Conservation (phyloP, 129 eudicot species). For the Scalesia atractyloides region DNA sequence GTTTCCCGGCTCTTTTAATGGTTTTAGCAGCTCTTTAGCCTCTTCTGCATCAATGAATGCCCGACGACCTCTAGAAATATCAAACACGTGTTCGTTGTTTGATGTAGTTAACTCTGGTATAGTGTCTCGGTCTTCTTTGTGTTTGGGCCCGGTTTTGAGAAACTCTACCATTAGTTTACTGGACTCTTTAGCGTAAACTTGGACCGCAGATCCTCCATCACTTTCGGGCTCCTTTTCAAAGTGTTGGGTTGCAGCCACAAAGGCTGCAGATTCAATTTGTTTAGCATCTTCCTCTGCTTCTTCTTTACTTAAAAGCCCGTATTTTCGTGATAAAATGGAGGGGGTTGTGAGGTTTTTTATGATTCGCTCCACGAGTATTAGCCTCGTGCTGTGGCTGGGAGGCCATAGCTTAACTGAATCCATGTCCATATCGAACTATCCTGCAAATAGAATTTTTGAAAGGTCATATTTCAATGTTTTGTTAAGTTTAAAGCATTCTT, state of each 20-base stretch:
- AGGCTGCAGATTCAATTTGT: conserved; percentile 69
- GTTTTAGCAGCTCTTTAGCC: conserved; percentile 60
- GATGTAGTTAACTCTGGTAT: conserved; percentile 28
- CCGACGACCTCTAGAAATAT: conserved; percentile 76
- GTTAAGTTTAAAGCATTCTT: neutral
- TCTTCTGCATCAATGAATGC: conserved; percentile 84
- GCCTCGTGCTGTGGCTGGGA: conserved; percentile 77
- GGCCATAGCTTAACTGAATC: conserved; percentile 86
- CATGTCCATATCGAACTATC: conserved; percentile 33
- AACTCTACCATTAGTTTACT: conserved; percentile 73
- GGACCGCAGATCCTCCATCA: conserved; percentile 87
- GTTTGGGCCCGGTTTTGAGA: conserved; percentile 48
- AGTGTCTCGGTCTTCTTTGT: conserved; percentile 34
- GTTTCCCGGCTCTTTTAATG: conserved; percentile 61
- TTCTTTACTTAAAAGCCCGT: conserved; percentile 56
- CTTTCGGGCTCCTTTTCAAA: conserved; percentile 72
- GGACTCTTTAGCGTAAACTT: conserved; percentile 78
- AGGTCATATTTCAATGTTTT: neutral
- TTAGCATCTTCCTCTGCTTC: conserved; percentile 72
- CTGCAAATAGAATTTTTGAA: conserved; percentile 1
- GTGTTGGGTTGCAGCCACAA: conserved; percentile 56
- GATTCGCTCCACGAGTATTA: conserved; percentile 68
- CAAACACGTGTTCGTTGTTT: conserved; percentile 37
- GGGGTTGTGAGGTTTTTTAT: conserved; percentile 68
- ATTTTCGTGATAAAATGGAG: conserved; percentile 69